phyloP scores from a whole-genome alignment of 495 filamentous ascomycete genomes.

The Penicillium simplicissimum region DNA sequence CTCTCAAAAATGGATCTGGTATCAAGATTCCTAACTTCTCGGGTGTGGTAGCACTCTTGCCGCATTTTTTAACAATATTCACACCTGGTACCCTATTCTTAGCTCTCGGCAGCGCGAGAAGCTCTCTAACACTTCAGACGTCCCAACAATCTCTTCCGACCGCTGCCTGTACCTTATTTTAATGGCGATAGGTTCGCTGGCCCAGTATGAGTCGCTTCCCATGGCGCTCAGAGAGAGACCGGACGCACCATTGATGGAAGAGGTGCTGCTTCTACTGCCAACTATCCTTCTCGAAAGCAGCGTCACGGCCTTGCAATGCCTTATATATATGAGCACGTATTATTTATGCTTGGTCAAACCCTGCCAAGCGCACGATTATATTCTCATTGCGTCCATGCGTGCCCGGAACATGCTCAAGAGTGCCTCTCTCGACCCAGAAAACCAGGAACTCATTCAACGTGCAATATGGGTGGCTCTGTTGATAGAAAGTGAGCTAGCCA shows the following conservation, averaged over 20 bases:
- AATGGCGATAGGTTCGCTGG: neutral
- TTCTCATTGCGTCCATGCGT: neutral
- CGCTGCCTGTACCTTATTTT: neutral
- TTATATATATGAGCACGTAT: neutral
- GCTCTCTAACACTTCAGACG: neutral
- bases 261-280: neutral
- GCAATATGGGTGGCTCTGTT: neutral
- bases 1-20: neutral
- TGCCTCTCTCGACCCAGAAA: neutral
- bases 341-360: neutral
- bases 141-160: neutral
- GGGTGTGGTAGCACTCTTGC: neutral
- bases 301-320: neutral
- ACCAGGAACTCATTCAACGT: neutral
- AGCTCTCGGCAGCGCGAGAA: neutral
- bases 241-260: neutral
- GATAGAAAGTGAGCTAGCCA: neutral
- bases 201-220: neutral
- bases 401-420: neutral
- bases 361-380: constrained; percentile 3
- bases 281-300: neutral
- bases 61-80: neutral
- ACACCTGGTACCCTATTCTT: neutral
- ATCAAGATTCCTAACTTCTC: neutral
- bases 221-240: neutral